phyloP scores from a whole-genome alignment of 163 green algal genomes.

The Chloromonas sp. region DNA sequence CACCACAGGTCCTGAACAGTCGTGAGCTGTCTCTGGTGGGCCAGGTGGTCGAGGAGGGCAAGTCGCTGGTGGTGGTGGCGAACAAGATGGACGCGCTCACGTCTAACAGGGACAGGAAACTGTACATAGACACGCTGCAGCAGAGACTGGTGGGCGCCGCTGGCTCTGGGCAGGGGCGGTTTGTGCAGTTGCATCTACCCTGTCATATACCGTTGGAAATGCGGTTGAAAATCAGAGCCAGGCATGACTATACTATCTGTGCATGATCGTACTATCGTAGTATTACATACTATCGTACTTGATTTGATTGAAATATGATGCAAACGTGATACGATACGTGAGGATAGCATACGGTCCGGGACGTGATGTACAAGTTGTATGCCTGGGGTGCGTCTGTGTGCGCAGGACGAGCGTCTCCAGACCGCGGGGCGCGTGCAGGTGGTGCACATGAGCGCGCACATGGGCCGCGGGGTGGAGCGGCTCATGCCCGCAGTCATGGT shows the following conservation, averaged over 20 bases:
- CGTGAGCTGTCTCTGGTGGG: slow-evolving; percentile 68
- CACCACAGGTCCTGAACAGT: slow-evolving; percentile 46
- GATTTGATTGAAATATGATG: too few species aligned
- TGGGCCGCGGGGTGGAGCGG: slow-evolving; percentile 31
- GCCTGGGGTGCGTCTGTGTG: neutral
- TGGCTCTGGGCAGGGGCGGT: neutral
- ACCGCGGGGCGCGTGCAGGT: slow-evolving; percentile 34
- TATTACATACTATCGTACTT: too few species aligned
- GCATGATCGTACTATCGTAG: too few species aligned
- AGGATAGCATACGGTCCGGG: too few species aligned
- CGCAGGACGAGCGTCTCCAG: slow-evolving; percentile 19
- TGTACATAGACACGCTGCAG: slow-evolving; percentile 10
- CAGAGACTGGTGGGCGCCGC: neutral
- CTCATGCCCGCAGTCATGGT: slow-evolving; percentile 50
- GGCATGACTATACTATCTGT: too few species aligned
- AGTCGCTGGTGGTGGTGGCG: slow-evolving; percentile 68
- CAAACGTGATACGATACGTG: too few species aligned
- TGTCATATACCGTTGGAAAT: too few species aligned
- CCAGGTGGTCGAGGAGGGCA: slow-evolving; percentile 60
- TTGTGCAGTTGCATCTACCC: too few species aligned
- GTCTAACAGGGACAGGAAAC: slow-evolving; percentile 4
- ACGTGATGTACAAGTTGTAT: too few species aligned
- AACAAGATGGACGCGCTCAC: slow-evolving; percentile 84
- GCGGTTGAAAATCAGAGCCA: too few species aligned
- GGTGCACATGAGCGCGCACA: slow-evolving; percentile 47